phyloP scores from a whole-genome alignment of 2,329 filamentous ascomycete species.

The Talaromyces islandicus region DNA sequence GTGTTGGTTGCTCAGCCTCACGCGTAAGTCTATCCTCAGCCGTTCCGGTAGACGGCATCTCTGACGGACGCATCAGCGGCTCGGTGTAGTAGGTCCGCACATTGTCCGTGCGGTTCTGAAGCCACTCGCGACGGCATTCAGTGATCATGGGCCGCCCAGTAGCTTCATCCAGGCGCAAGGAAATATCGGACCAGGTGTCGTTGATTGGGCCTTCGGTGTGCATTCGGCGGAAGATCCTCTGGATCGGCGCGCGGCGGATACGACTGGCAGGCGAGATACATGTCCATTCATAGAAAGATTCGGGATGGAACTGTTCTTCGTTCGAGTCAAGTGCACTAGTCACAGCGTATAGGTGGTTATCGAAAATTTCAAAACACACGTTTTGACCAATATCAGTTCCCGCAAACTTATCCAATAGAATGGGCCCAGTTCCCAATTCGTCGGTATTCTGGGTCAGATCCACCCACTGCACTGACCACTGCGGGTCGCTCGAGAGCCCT shows the following conservation, averaged over 20 bases:
- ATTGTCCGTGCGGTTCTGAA: constrained; percentile 50
- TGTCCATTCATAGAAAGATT: constrained; percentile 63
- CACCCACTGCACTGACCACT: constrained; percentile 58
- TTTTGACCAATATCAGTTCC: constrained; percentile 61
- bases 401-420: constrained; percentile 54
- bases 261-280: constrained; percentile 51
- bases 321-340: constrained; percentile 61
- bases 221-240: constrained; percentile 58
- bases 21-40: not conserved
- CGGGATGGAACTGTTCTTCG: constrained; percentile 59
- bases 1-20: constrained; percentile 2
- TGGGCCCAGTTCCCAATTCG: constrained; percentile 32
- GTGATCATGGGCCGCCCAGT: constrained; percentile 56
- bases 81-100: constrained; percentile 61
- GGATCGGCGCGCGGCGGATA: constrained; percentile 42
- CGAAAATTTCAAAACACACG: constrained; percentile 66
- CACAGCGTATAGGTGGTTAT: constrained; percentile 61
- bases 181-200: constrained; percentile 65
- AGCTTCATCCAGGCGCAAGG: constrained; percentile 54
- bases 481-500: constrained; percentile 49
- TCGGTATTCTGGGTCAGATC: constrained; percentile 39
- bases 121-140: constrained; percentile 66
- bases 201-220: constrained; percentile 67
- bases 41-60: constrained; percentile 5
- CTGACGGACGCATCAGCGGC: constrained; percentile 26